Evolutionary conservation across 2,329 filamentous ascomycete species (phyloP), one percentile per base, ranked within the genome.

Genomic region (Ophiostoma triangulosporum): DNA sequence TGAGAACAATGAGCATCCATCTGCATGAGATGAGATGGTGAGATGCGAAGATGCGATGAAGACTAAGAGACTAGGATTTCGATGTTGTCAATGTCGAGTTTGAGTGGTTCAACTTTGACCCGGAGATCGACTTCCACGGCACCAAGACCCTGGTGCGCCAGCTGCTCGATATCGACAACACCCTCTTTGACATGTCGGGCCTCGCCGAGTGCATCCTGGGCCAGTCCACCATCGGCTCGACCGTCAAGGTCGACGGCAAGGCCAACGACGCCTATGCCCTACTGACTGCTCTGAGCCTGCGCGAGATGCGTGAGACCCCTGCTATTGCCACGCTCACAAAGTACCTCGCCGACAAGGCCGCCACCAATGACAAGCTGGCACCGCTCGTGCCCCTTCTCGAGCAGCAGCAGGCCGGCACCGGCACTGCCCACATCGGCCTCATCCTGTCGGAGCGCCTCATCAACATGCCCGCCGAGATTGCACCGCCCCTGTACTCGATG

Each of bases 61-160:
- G 31, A 20, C 56, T 60, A 53, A 64, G 56, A 57, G 54, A 35
- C 6, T 53, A 95, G 87, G 88, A 95, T 63, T 85, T 89, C 64
- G 86, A 95, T 65, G 85, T 91, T 67, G 81, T 98, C 60, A 84
- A 97, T 65, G 89, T 97, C 55, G 91, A 97, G 60, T 98, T 98
- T 64, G 93, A 98, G 72, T 97, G 89, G 86, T 98, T 97, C 73
- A 94, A 96, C 70, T 95, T 91, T 58, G 84, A 93, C 62, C 76
- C 86, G 2, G 81, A 86, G 7, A 77, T 95, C 62, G 93, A 98
- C 69, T 97, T 97, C 69, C 91, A 97, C 69, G 93, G 93, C 55
- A 79, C 94, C 62, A 96, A 96, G 68, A 84, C 81, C 9, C 80
- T 98, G 7, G 70, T 96, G 56, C 86, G 91, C 56, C 93, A 98